phyloP scores from a whole-genome alignment of 495 filamentous ascomycete species.

The Podospora pseudopauciseta region DNA sequence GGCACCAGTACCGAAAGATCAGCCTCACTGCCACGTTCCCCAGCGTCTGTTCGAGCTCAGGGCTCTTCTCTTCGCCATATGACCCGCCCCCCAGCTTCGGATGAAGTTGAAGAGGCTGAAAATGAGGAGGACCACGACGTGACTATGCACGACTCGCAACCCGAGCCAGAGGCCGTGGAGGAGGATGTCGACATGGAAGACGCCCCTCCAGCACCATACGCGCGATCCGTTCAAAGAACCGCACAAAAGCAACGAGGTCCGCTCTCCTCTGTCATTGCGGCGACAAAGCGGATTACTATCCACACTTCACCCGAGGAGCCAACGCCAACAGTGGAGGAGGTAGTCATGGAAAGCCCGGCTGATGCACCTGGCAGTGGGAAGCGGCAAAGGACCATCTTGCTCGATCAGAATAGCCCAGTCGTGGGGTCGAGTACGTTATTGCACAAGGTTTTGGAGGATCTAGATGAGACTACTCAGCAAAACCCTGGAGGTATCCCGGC shows the following conservation, averaged over 20 bases:
- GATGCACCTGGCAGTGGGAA: slow-evolving; percentile 8
- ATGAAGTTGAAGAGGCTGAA: neutral
- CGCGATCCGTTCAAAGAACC: neutral
- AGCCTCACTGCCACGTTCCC: neutral
- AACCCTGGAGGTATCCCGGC: neutral
- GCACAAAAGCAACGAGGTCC: slow-evolving; percentile 1
- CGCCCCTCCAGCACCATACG: neutral
- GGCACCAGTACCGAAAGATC: neutral
- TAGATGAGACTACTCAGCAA: slow-evolving; percentile 1
- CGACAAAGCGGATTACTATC: slow-evolving; percentile 2
- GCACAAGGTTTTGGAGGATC: slow-evolving; percentile 4
- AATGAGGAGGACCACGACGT: neutral
- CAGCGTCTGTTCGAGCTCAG: neutral
- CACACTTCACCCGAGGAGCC: slow-evolving; percentile 1
- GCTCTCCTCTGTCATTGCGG: slow-evolving; percentile 5
- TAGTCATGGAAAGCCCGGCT: slow-evolving; percentile 10
- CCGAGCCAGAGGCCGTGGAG: neutral
- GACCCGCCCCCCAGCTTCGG: slow-evolving; percentile 4
- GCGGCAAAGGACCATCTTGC: neutral
- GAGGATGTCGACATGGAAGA: slow-evolving; percentile 10
- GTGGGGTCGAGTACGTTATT: slow-evolving; percentile 7
- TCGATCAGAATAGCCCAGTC: neutral
- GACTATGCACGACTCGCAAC: neutral
- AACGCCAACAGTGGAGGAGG: slow-evolving; percentile 1
- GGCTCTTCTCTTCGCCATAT: slow-evolving; percentile 1